Percentiles rank a stretch among this genome's conserved stretches.
Conservation (phyloP, 768 basidiomycete genomes). For the Lactarius hatsudake region DNA sequence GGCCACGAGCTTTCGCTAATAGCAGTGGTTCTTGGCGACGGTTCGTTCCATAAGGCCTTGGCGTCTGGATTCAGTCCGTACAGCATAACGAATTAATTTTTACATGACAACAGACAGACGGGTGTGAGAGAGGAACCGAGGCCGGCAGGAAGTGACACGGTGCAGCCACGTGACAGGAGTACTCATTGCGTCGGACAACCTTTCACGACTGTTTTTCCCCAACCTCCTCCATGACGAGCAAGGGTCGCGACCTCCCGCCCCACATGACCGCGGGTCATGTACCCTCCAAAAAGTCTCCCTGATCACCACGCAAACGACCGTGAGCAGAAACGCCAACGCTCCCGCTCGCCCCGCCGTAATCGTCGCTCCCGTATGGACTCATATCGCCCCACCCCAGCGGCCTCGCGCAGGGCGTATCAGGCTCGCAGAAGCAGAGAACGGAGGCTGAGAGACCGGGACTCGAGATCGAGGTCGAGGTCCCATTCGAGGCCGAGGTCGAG, state of each 20-base stretch:
- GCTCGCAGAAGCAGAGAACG: constrained; percentile 24
- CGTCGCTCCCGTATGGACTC: constrained; percentile 25
- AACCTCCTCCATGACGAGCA: constrained; percentile 21
- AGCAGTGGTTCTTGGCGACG: too few relatives aligned
- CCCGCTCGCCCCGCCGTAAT: constrained; percentile 21
- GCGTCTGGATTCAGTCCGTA: too few relatives aligned
- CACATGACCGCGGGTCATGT: constrained; percentile 8
- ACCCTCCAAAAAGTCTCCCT: constrained; percentile 16
- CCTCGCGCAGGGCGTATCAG: constrained; percentile 20
- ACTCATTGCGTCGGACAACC: neutral
- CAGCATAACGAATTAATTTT: too few relatives aligned
- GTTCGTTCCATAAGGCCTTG: too few relatives aligned
- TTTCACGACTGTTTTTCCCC: neutral
- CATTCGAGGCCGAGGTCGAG: constrained; percentile 36
- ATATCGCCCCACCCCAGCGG: constrained; percentile 23
- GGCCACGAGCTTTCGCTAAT: too few relatives aligned
- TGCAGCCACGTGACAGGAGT: constrained; percentile 15
- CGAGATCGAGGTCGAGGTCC: constrained; percentile 24
- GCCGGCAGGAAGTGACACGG: neutral
- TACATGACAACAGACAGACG: neutral
- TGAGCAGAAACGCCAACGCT: constrained; percentile 17
- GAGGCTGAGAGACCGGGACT: constrained; percentile 8
- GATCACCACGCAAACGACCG: constrained; percentile 12
- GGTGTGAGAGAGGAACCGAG: neutral
- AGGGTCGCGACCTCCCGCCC: constrained; percentile 17